A percentile compares a stretch with the other conserved stretches of the same genome.
phyloP scores from a whole-genome alignment of 1,284 basidiomycete species.

The Ustilago crameri region DNA sequence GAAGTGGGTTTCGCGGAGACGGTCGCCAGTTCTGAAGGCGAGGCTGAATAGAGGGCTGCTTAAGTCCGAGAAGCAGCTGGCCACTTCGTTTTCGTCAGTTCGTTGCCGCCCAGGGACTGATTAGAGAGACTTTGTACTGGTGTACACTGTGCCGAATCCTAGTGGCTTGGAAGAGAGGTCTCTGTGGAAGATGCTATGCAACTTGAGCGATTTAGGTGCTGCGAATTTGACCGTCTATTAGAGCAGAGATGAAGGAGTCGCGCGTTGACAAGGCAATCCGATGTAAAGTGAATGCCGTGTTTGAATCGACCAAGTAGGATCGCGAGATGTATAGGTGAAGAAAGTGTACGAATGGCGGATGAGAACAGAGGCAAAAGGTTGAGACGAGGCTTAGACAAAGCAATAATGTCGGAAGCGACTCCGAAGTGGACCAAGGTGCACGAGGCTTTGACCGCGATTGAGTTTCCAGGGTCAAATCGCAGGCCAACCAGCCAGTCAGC shows the following conservation, averaged over 20 bases:
- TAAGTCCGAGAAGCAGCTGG: too few species aligned
- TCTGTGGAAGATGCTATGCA: too few species aligned
- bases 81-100: too few species aligned
- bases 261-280: neutral
- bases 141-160: too few species aligned
- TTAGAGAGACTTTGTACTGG: too few species aligned
- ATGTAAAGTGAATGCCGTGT: neutral
- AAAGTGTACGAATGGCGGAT: neutral
- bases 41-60: too few species aligned
- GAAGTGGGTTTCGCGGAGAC: neutral
- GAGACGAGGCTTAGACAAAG: neutral
- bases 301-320: neutral
- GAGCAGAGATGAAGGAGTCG: neutral
- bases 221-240: too few species aligned
- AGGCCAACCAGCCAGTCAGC: too few species aligned
- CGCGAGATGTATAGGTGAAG: neutral
- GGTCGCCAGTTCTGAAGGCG: too few species aligned
- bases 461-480: neutral
- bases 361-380: neutral
- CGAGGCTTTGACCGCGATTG: neutral
- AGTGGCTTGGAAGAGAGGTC: too few species aligned
- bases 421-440: conserved; percentile 4
- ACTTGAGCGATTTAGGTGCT: too few species aligned
- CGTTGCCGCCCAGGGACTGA: too few species aligned
- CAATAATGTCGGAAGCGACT: conserved; percentile 14